Evolutionary conservation across 1,284 basidiomycete species (phyloP).

Genomic region (Cystobasidiaceae sp.): DNA sequence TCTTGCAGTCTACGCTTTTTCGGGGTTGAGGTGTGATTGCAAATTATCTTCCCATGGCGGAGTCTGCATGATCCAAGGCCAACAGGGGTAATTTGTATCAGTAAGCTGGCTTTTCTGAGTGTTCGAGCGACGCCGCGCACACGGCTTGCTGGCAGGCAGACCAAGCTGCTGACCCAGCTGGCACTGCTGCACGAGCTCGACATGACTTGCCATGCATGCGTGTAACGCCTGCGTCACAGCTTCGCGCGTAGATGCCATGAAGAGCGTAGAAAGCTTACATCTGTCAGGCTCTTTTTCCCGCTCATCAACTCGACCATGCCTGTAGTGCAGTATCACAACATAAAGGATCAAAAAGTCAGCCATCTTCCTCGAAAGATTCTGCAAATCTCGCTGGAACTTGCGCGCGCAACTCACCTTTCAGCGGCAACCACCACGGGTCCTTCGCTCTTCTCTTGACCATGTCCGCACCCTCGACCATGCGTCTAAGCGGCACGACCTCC

Average conservation of each 20-base stretch:
- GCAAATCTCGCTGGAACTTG: slow-evolving; percentile 52
- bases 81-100: no score
- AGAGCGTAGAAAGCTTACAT: slow-evolving; percentile 14
- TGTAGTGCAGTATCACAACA: not conserved
- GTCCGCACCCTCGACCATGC: slow-evolving; percentile 80
- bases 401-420: slow-evolving; percentile 63
- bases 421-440: slow-evolving; percentile 70
- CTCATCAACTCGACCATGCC: slow-evolving; percentile 31
- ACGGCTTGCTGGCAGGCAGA: no score
- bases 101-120: no score
- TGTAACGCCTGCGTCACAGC: not conserved
- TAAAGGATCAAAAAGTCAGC: not conserved
- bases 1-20: slow-evolving; percentile 9
- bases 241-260: not conserved
- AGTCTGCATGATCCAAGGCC: not conserved
- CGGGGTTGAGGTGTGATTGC: not conserved
- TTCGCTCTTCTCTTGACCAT: slow-evolving; percentile 82
- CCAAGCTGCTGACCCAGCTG: no score
- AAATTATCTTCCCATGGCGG: slow-evolving; percentile 4
- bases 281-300: slow-evolving; percentile 24
- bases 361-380: not conserved
- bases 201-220: no score
- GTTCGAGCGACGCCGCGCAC: no score
- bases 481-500: slow-evolving; percentile 73
- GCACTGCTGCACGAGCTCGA: no score